These are phyloP conservation scores for Entomortierella lignicola DNA, from an alignment of 192 early-diverging fungal genomes.

Conservation along the genomic window DNA sequence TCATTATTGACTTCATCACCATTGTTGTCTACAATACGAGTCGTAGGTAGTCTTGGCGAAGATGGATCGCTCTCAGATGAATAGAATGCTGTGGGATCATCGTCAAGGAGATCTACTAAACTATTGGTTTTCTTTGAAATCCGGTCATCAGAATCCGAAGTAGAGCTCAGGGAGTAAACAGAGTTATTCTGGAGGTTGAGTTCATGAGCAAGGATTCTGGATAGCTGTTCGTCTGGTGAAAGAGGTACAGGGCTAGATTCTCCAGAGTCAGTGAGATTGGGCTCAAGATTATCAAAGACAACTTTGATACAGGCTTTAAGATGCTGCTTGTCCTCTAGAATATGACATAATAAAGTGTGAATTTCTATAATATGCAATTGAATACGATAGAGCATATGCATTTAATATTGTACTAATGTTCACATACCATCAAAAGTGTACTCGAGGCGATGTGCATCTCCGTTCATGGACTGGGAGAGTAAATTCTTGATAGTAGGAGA, in stretches of 20 bases:
- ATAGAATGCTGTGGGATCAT: neutral
- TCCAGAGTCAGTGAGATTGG: neutral
- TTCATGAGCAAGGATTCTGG: conserved; percentile 42
- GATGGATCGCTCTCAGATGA: neutral
- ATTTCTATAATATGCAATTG: neutral
- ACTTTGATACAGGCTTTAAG: conserved; percentile 44
- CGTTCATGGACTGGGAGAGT: conserved; percentile 26
- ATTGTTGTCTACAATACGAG: neutral
- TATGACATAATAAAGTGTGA: neutral
- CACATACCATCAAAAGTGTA: conserved; percentile 43
- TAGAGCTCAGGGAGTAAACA: conserved; percentile 10
- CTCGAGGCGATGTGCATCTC: conserved; percentile 45
- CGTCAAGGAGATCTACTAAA: neutral
- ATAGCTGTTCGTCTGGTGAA: conserved; percentile 35
- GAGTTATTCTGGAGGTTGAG: conserved; percentile 37
- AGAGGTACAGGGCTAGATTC: conserved; percentile 11
- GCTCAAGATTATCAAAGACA: conserved; percentile 30
- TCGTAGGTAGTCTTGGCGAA: no score
- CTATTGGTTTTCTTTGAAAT: neutral
- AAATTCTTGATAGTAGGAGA: conserved; percentile 40
- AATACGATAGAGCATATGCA: no score
- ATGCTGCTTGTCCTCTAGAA: conserved; percentile 45
- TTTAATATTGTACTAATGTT: no score
- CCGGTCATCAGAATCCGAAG: neutral
- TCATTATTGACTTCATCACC: neutral